Conservation (phyloP, 1,284 basidiomycete genomes). For the Cryptococcus hybrid region DNA sequence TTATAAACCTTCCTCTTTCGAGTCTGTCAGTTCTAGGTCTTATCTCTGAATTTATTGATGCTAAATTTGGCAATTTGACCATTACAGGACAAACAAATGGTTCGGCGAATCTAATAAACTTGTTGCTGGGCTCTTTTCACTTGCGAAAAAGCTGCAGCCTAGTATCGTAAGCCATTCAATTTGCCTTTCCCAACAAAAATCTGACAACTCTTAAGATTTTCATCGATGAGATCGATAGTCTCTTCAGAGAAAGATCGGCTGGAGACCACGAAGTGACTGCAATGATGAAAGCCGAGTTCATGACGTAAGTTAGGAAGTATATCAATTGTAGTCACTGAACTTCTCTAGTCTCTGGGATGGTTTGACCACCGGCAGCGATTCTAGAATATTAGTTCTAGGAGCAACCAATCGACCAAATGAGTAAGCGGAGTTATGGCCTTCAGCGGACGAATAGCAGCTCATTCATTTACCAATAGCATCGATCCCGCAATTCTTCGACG, state of each 20-base stretch:
- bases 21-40: constrained; percentile 52
- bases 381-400: constrained; percentile 86
- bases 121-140: constrained; percentile 76
- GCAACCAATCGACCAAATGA: constrained; percentile 85
- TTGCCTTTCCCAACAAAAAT: background rate
- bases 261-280: constrained; percentile 97
- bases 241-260: constrained; percentile 78
- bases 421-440: constrained; percentile 10
- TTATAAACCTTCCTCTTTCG: constrained; percentile 78
- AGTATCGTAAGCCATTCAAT: background rate
- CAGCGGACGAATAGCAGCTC: background rate
- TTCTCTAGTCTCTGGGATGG: constrained; percentile 87
- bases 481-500: constrained; percentile 92
- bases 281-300: constrained; percentile 99
- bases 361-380: constrained; percentile 68
- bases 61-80: background rate
- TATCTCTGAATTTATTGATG: background rate
- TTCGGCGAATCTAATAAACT: constrained; percentile 99
- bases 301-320: constrained; percentile 67
- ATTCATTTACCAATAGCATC: constrained; percentile 63
- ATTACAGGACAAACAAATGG: constrained; percentile 75
- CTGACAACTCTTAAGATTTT: constrained; percentile 55
- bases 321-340: background rate
- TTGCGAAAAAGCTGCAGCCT: background rate
- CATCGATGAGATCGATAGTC: constrained; percentile 82